These are phyloP conservation scores for Cnidoscolus chayamansa DNA, from an alignment of 441 rosid species.

Conservation along the genomic window DNA sequence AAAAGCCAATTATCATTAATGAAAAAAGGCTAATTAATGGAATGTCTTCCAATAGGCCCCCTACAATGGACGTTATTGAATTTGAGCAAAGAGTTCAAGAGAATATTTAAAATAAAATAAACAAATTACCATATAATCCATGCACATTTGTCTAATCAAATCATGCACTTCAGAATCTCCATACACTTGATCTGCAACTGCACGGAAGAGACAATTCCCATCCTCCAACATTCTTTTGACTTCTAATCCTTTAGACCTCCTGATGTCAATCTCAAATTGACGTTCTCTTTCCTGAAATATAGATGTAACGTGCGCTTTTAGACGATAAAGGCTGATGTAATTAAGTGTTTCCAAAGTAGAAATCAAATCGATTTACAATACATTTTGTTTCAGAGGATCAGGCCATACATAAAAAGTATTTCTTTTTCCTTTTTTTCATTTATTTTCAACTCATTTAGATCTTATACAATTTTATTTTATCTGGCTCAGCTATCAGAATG, in stretches of 20 bases:
- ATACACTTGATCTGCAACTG: slow-evolving; percentile 95
- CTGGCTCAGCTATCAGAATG: background rate
- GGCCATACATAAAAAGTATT: too few relatives aligned
- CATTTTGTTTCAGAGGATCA: too few relatives aligned
- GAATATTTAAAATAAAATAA: slow-evolving; percentile 5
- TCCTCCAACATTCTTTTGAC: slow-evolving; percentile 94
- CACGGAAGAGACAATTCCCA: slow-evolving; percentile 97
- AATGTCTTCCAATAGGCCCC: background rate
- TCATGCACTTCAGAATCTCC: slow-evolving; percentile 87
- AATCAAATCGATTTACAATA: too few relatives aligned
- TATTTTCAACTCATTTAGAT: too few relatives aligned
- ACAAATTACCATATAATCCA: slow-evolving; percentile 81
- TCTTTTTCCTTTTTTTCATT: too few relatives aligned
- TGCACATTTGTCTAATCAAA: slow-evolving; percentile 81
- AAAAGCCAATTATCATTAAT: background rate
- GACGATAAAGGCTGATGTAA: background rate
- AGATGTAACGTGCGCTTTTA: slow-evolving; percentile 12
- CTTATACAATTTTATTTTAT: too few relatives aligned
- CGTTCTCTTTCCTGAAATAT: slow-evolving; percentile 78
- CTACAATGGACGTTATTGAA: background rate
- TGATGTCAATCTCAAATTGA: slow-evolving; percentile 80
- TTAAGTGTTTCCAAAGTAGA: background rate
- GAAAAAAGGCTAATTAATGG: background rate
- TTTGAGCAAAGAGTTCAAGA: background rate
- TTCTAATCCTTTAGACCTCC: slow-evolving; percentile 70